Base-by-base conservation (phyloP, 129 eudicot species). In the Erigeron canadensis region DNA sequence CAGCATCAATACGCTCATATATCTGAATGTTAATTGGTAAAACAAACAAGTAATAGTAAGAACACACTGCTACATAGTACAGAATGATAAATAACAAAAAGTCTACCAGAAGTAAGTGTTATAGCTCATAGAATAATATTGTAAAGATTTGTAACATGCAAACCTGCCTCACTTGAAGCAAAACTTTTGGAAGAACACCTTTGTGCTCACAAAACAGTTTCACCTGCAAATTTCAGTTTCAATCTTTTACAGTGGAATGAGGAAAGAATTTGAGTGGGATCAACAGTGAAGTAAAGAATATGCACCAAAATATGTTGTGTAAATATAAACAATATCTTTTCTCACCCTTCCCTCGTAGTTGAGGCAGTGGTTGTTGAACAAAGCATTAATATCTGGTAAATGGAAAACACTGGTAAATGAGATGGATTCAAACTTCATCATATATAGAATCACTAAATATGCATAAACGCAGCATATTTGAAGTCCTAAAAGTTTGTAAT, bases 131-230 rank as follows among this genome's bases (percentile, higher is more conserved):
- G 13, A 34, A 60, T 28, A 40, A 40, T 63, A n/a, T 44, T 40
- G 59, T 57, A 65, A 1, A 51, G 43, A 11, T 40, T 51, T 63
- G 51, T 0, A 5, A 69, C 50, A 59, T 40, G 81, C 85, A 68
- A 63, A 89, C 98, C 96, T 93, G 98, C 4, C 87, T 77, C 77
- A 82, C 92, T 80, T 81, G 90, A 74, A 84, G 84, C 71, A 90
- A 45, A 53, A 95, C 85, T 83, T 95, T 90, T 43, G 97, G 91
- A 70, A 95, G 95, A 55, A 95, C 94, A 53, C 99, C 97, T 83
- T 86, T 90, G 77, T 86, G 82, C 59, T 81, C 84, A 66, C 84
- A 88, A 47, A 46, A 86, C 88, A 90, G 81, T 76, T 80, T 87
- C 23, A 94, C 83, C 97, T 94, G 84, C 84, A 81, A 28, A 74